Base-by-base conservation (phyloP, 2,329 filamentous ascomycete genomes). In the Arthrocladium fulminans region DNA sequence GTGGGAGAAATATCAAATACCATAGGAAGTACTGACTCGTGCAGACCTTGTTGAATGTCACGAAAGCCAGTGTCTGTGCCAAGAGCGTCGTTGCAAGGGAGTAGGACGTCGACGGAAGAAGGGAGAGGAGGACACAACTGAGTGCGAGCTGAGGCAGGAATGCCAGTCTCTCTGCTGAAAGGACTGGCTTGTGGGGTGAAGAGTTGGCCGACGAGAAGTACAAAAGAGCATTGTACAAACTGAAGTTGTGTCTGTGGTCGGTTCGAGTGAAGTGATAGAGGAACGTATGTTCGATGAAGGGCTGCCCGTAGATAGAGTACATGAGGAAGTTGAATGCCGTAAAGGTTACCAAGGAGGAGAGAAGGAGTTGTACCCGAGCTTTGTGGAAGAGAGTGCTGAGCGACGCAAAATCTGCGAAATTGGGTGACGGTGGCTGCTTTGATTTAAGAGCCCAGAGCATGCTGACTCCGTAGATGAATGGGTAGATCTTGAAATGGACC, bases 11-110 rank as follows among this genome's bases (percentile, higher is more conserved):
- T 55, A 96, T 80, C 67, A 96, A 82, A 67, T 98, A 97, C 92
- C 92, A 98, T 43, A 98, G 77, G 66, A 98, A 98, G 65, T 98
- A 98, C 88, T 97, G 90, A 61, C 88, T 95, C 2, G 92, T 98
- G 75, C 90, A 97, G 53, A 98, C 92, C 71, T 98, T 98, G 71
- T 98, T 98, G 59, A 97, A 97, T 0, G 88, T 83, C 3, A 97
- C 92, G 66, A 98, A 98, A 0, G 90, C 87, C 67, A 96, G 95
- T 0, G 92, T 97, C 68, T 98, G 92, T 0, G 89, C 76, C 0
- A 98, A 75, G 59, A 92, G 83, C 58, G 80, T 84, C 64, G 90
- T 94, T 13, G 87, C 86, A 17, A 95, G 69, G 1, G 76, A 73
- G 43, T 20, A 47, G 38, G 34, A 50, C 52, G 35, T 54, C 44